Base-by-base conservation (phyloP, 306 rosid genomes). In the Vicia sativa region DNA sequence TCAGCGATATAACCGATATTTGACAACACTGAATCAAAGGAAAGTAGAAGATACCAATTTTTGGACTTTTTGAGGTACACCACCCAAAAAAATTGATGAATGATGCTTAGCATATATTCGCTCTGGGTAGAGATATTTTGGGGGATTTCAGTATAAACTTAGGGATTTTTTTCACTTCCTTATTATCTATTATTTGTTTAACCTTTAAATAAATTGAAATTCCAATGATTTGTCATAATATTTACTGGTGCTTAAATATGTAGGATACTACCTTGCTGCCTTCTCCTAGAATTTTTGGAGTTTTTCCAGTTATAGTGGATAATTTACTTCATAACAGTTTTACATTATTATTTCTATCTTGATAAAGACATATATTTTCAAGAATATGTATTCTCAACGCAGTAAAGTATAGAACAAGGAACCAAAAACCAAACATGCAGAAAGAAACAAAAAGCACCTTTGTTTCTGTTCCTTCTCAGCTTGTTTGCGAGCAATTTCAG, bases 401-500 rank as follows among this genome's bases (percentile, higher is more conserved):
- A 55, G 7, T 26, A 26, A 53, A 25, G 12, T 16, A 6, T 26
- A 1, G 11, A 55, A 55, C 38, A 26, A 25, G 5, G 38, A 5
- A 55, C 13, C 18, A 55, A 13, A 55, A 55, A 26, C 38, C 38
- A 55, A 55, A 55, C 13, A 26, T 55, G 37, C 61, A 54, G 61
- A 26, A 58, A 74, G 68, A 56, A 65, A 53, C 39, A 62, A 66
- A 53, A 60, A 16, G 71, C 15, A 93, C 99, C 99, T 90, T 70
- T 87, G 86, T 41, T 88, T 86, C 62, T 90, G 97, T 49, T 90
- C 99, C 86, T 88, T 85, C 81, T 90, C 95, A 52, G 89, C 95
- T 78, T 93, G 90, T 82, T 90, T 87, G 50, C 81, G 95, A 76
- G 95, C 96, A 73, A 83, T 60, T 79, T 93, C 97, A 65, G 86